Conservation (phyloP, 2,329 filamentous ascomycete genomes). For the Torrubiella hemipterigena region DNA sequence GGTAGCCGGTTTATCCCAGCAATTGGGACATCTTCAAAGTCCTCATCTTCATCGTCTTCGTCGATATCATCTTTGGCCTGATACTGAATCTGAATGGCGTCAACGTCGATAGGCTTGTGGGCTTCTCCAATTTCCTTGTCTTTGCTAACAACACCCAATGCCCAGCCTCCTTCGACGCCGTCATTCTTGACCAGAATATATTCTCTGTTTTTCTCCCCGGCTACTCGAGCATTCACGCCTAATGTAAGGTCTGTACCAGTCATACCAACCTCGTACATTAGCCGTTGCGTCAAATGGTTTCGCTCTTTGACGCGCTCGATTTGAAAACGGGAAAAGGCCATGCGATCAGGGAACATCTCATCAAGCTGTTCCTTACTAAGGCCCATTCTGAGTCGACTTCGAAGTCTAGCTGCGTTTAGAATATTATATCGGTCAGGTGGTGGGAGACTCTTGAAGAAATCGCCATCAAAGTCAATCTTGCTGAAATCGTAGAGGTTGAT, state of each 20-base stretch:
- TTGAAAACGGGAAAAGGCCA: slow-evolving; percentile 94
- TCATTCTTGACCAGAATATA: slow-evolving; percentile 96
- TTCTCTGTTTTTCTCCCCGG: slow-evolving; percentile 79
- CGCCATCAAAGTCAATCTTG: slow-evolving; percentile 94
- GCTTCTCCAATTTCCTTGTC: slow-evolving; percentile 68
- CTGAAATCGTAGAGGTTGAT: slow-evolving; percentile 90
- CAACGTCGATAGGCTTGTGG: slow-evolving; percentile 87
- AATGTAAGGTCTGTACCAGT: slow-evolving; percentile 62
- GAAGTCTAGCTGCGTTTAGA: slow-evolving; percentile 78
- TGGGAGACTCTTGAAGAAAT: slow-evolving; percentile 88
- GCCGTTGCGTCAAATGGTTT: slow-evolving; percentile 84
- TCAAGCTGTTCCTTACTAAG: slow-evolving; percentile 94
- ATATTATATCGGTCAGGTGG: slow-evolving; percentile 93
- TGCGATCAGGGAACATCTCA: slow-evolving; percentile 91
- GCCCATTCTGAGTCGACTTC: slow-evolving; percentile 87
- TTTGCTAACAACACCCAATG: slow-evolving; percentile 81
- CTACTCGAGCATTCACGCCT: slow-evolving; percentile 53
- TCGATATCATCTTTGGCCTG: slow-evolving; percentile 46
- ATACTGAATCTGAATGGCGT: slow-evolving; percentile 48
- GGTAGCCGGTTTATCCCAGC: slow-evolving; percentile 79
- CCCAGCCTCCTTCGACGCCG: slow-evolving; percentile 90
- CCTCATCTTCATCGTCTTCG: slow-evolving; percentile 55
- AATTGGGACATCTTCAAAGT: slow-evolving; percentile 88
- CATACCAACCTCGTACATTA: slow-evolving; percentile 94
- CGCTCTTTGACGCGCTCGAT: slow-evolving; percentile 88